phyloP scores from a whole-genome alignment of 345 rosid genomes.

The Turritis glabra region DNA sequence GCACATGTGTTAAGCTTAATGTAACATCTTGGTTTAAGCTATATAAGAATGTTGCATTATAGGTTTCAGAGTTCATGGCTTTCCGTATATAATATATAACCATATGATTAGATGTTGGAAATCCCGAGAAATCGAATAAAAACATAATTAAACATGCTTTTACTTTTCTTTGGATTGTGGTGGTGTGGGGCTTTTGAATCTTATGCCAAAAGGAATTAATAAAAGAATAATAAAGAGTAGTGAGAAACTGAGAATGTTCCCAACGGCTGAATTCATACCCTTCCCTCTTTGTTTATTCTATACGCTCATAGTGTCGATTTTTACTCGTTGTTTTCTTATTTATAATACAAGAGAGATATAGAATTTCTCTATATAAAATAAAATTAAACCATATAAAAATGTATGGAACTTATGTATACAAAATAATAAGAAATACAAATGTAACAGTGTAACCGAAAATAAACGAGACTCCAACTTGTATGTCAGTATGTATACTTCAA shows the following conservation, averaged over 20 bases:
- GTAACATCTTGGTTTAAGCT: neutral
- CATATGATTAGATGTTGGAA: slow-evolving; percentile 21
- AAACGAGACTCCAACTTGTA: too few relatives aligned
- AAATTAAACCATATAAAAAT: too few relatives aligned
- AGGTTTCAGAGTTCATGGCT: neutral
- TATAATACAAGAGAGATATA: too few relatives aligned
- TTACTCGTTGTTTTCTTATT: too few relatives aligned
- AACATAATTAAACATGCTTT: neutral
- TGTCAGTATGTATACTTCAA: too few relatives aligned
- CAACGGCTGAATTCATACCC: slow-evolving; percentile 28
- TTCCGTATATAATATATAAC: neutral
- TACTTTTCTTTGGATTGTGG: slow-evolving; percentile 2
- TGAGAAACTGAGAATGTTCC: slow-evolving; percentile 14
- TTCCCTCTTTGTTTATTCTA: neutral
- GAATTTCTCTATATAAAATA: too few relatives aligned
- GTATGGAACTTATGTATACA: neutral
- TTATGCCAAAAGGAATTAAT: slow-evolving; percentile 22
- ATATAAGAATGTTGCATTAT: neutral
- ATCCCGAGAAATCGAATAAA: slow-evolving; percentile 10
- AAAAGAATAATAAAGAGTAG: neutral
- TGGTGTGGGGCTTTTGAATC: slow-evolving; percentile 33
- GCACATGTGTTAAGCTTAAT: neutral
- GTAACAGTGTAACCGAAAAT: too few relatives aligned
- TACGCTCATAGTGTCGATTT: neutral
- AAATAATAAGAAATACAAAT: too few relatives aligned